These are phyloP conservation scores for Trichosporon coremiiforme DNA, from an alignment of 1,284 basidiomycete genomes.

Conservation along the genomic window DNA sequence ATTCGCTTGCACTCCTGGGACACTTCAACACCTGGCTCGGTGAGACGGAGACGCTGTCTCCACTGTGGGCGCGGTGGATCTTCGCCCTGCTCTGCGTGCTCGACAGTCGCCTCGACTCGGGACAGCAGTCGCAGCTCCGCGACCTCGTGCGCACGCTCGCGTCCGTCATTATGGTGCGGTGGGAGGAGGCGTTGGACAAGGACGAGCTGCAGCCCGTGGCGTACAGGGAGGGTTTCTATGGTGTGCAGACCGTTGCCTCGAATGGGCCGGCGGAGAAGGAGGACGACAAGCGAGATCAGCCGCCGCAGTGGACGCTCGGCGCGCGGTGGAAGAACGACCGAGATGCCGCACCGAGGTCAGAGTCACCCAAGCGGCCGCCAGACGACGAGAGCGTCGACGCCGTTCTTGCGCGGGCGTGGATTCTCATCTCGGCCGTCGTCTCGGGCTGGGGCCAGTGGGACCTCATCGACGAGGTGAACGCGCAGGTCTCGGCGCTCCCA, in stretches of 20 bases:
- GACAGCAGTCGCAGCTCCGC: constrained; percentile 76
- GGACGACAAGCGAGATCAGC: not conserved
- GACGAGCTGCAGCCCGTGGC: constrained; percentile 18
- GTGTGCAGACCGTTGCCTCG: constrained; percentile 26
- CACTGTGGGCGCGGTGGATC: constrained; percentile 77
- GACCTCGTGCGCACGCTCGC: constrained; percentile 75
- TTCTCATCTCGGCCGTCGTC: constrained; percentile 71
- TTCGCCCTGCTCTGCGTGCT: constrained; percentile 75
- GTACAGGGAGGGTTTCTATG: constrained; percentile 27
- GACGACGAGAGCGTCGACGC: constrained; percentile 37
- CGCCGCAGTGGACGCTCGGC: constrained; percentile 25
- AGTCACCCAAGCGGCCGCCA: constrained; percentile 23
- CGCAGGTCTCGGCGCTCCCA: constrained; percentile 19
- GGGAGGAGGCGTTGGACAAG: constrained; percentile 28
- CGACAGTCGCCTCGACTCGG: constrained; percentile 70
- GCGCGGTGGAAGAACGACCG: constrained; percentile 28
- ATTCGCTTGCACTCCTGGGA: constrained; percentile 35
- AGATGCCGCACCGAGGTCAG: constrained; percentile 22
- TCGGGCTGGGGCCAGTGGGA: constrained; percentile 84
- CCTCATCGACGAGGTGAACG: constrained; percentile 67
- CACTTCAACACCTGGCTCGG: constrained; percentile 29
- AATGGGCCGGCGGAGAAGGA: constrained; percentile 14
- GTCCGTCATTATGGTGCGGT: constrained; percentile 59
- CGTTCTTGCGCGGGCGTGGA: constrained; percentile 67
- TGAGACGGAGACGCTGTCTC: constrained; percentile 58